Evolutionary conservation across 345 rosid genomes (phyloP).

Genomic region (Boechera retrofracta): DNA sequence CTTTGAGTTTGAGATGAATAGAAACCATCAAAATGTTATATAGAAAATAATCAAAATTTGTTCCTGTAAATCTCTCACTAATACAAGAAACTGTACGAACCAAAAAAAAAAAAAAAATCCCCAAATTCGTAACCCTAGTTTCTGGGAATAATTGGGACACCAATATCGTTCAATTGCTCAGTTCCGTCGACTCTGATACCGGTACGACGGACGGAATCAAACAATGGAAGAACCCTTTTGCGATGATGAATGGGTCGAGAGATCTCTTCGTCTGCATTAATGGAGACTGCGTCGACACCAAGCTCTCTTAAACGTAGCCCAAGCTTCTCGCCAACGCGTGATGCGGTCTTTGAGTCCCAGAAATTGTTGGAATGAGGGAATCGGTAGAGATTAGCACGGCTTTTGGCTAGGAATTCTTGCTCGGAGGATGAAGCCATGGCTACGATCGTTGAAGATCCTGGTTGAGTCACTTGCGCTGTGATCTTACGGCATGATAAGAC

Average conservation of each 20-base stretch:
- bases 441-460: slow-evolving; percentile 64
- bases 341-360: slow-evolving; percentile 75
- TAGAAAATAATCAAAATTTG: neutral
- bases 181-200: slow-evolving; percentile 74
- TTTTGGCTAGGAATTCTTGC: slow-evolving; percentile 67
- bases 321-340: slow-evolving; percentile 90
- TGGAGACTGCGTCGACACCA: slow-evolving; percentile 57
- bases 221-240: slow-evolving; percentile 67
- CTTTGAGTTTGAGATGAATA: neutral
- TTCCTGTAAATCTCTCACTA: slow-evolving; percentile 34
- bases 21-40: neutral
- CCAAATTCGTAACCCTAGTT: slow-evolving; percentile 36
- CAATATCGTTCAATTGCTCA: slow-evolving; percentile 55
- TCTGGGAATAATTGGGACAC: slow-evolving; percentile 26
- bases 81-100: slow-evolving; percentile 29
- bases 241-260: slow-evolving; percentile 71
- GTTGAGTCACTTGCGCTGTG: slow-evolving; percentile 76
- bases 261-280: slow-evolving; percentile 72
- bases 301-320: slow-evolving; percentile 69
- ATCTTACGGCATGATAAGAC: slow-evolving; percentile 83
- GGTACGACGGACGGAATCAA: slow-evolving; percentile 77
- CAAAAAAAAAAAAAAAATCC: neutral
- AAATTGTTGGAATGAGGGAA: slow-evolving; percentile 56
- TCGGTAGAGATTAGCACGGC: slow-evolving; percentile 66
- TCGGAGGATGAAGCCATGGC: slow-evolving; percentile 94